Evolutionary conservation across 495 filamentous ascomycete species (phyloP), one percentile per base, ranked within the genome.

Genomic region (Xylaria curta): DNA sequence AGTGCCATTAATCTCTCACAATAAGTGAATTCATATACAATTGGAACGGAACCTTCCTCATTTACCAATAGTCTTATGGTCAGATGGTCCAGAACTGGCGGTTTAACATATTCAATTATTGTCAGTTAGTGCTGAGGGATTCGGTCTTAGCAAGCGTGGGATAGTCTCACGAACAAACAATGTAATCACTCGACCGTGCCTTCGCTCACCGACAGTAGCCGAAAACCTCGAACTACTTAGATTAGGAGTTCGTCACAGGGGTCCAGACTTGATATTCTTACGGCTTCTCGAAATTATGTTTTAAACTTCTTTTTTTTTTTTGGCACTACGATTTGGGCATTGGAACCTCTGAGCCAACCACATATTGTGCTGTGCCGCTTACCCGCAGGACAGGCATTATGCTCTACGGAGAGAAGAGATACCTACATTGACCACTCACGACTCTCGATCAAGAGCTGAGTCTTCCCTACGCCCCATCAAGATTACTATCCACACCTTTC

Each of bases 401-500:
- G 44, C 26, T 12, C 17, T 33, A 9, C 13, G 26, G 62, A 28
- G 42, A 6, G 51, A 44, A 68, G 17, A 38, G 28, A 69, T 40
- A n/a, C n/a, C n/a, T n/a, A 31, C 24, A 46, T 26, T 40, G 42
- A 26, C 68, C 59, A 64, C 46, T 70, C 68, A 62, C 28, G 33
- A 64, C 47, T 33, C 54, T 4, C 36, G 9, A 31, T 28, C 28
- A 28, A 62, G 68, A 31, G 46, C 44, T 62, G 68, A 59, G 46
- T 36, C 9, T 26, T 21, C 40, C 56, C 26, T 19, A 61, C 24
- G 56, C 56, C 68, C 59, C 44, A 38, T 70, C 68, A 19, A 51
- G 68, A 63, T 60, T 61, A 60, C 68, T 70, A 19, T 70, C 68
- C 68, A 70, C 68, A 63, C 68, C 46, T 49, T 69, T 61, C 40